Conservation (phyloP, 225 moss, liverwort and hornwort genomes). For the Straminergon stramineum region DNA sequence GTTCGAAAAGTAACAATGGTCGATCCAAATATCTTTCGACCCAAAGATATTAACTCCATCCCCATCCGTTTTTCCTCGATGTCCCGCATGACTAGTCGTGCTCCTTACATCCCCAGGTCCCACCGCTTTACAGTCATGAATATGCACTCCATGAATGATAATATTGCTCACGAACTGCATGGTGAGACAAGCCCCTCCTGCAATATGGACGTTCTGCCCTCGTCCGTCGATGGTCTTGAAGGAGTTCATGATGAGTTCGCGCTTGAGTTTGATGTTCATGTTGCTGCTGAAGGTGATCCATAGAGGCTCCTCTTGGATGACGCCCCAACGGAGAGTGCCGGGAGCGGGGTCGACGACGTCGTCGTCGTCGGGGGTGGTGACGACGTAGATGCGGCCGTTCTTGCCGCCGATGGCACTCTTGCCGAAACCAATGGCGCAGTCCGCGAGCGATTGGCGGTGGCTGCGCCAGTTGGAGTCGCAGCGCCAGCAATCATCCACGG, state of each 20-base stretch:
- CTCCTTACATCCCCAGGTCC: conserved; percentile 45
- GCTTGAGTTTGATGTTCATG: conserved; percentile 45
- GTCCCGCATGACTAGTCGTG: conserved; percentile 16
- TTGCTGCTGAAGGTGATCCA: conserved; percentile 42
- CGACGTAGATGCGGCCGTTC: conserved; percentile 37
- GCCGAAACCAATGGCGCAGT: conserved; percentile 45
- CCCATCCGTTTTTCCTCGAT: conserved; percentile 42
- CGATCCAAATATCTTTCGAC: conserved; percentile 41
- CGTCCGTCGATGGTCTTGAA: conserved; percentile 53
- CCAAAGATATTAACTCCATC: conserved; percentile 42
- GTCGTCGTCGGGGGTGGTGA: conserved; percentile 24
- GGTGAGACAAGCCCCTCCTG: conserved; percentile 39
- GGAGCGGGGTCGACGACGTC: conserved; percentile 22
- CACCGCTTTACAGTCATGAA: conserved; percentile 29
- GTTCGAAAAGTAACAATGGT: conserved; percentile 37
- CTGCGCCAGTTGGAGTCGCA: conserved; percentile 18
- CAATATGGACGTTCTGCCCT: conserved; percentile 39
- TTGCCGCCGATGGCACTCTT: conserved; percentile 32
- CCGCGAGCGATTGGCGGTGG: conserved; percentile 27
- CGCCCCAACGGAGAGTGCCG: conserved; percentile 40
- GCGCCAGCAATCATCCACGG: conserved; percentile 51
- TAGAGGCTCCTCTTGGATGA: conserved; percentile 33
- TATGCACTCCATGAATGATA: conserved; percentile 32
- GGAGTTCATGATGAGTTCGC: conserved; percentile 50
- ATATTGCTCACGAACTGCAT: conserved; percentile 45